Evolutionary conservation across 2,329 filamentous ascomycete genomes (phyloP).

Genomic region (Apiospora arundinis): DNA sequence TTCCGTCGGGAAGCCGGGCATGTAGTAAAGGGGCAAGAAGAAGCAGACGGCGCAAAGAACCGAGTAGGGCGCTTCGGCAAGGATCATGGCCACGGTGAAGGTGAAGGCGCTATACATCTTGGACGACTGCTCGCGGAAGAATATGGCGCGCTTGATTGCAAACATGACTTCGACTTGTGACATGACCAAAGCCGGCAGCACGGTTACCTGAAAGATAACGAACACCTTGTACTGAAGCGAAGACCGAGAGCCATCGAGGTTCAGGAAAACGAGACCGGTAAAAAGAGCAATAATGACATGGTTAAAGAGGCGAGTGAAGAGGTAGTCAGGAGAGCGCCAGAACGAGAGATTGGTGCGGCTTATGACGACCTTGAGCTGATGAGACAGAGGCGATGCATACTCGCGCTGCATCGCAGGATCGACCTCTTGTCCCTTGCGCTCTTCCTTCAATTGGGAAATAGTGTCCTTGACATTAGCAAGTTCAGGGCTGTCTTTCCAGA

Average conservation of each 20-base stretch:
- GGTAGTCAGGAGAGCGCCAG: slow-evolving; percentile 88
- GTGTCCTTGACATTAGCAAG: slow-evolving; percentile 69
- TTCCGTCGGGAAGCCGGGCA: slow-evolving; percentile 73
- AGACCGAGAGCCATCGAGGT: slow-evolving; percentile 76
- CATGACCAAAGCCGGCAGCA: slow-evolving; percentile 83
- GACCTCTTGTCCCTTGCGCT: slow-evolving; percentile 53
- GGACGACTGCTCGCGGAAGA: slow-evolving; percentile 83
- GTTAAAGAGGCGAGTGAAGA: slow-evolving; percentile 86
- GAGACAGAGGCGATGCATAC: slow-evolving; percentile 79
- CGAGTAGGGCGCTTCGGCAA: slow-evolving; percentile 85
- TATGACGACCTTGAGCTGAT: slow-evolving; percentile 80
- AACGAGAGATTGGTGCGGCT: slow-evolving; percentile 77
- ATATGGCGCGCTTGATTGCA: slow-evolving; percentile 78
- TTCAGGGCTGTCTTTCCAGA: slow-evolving; percentile 78
- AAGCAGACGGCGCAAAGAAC: slow-evolving; percentile 81
- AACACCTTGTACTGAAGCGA: slow-evolving; percentile 88
- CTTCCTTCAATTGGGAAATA: slow-evolving; percentile 70
- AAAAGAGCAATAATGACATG: slow-evolving; percentile 80
- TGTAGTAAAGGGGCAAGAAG: slow-evolving; percentile 85
- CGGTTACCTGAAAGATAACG: slow-evolving; percentile 87
- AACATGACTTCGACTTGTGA: slow-evolving; percentile 86
- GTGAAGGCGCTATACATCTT: slow-evolving; percentile 87
- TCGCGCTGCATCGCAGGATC: slow-evolving; percentile 69
- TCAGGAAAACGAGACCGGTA: slow-evolving; percentile 79
- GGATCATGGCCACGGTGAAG: slow-evolving; percentile 78